These are phyloP conservation scores for Ogataea allantospora DNA, from an alignment of 805 yeast genomes.

Conservation along the genomic window DNA sequence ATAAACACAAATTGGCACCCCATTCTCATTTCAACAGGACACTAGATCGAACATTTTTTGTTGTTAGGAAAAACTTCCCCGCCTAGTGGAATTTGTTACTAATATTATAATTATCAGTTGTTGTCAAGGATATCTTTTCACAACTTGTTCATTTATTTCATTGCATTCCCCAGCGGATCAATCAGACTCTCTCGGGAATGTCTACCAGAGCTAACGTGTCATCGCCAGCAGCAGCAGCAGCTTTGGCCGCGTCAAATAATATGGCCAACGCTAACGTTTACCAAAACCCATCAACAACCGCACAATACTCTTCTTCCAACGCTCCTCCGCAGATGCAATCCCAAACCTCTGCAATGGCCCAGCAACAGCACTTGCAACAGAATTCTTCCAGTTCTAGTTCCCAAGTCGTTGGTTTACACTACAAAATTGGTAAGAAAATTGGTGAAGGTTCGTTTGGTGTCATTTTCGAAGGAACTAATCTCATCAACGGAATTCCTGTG, in stretches of 20 bases:
- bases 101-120: not conserved
- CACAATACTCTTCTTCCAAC: constrained; percentile 28
- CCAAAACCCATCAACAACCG: constrained; percentile 28
- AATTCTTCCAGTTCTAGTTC: constrained; percentile 37
- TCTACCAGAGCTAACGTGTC: constrained; percentile 27
- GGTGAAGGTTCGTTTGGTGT: constrained; percentile 99
- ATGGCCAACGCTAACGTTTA: constrained; percentile 21
- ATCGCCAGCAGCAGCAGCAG: constrained; percentile 36
- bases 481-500: constrained; percentile 87
- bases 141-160: constrained; percentile 5
- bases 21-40: not conserved
- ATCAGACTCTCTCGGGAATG: constrained; percentile 11
- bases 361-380: constrained; percentile 16
- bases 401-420: constrained; percentile 88
- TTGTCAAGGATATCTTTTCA: constrained; percentile 2
- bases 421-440: constrained; percentile 93
- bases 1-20: constrained; percentile 10
- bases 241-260: constrained; percentile 32
- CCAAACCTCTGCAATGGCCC: constrained; percentile 14
- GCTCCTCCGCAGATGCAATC: constrained; percentile 19
- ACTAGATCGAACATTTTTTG: not conserved
- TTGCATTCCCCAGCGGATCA: constrained; percentile 12
- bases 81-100: constrained; percentile 1
- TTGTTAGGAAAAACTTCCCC: not conserved
- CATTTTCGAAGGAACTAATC: constrained; percentile 90